phyloP scores from a whole-genome alignment of 2,329 filamentous ascomycete genomes.

The Daldinia sp. region DNA sequence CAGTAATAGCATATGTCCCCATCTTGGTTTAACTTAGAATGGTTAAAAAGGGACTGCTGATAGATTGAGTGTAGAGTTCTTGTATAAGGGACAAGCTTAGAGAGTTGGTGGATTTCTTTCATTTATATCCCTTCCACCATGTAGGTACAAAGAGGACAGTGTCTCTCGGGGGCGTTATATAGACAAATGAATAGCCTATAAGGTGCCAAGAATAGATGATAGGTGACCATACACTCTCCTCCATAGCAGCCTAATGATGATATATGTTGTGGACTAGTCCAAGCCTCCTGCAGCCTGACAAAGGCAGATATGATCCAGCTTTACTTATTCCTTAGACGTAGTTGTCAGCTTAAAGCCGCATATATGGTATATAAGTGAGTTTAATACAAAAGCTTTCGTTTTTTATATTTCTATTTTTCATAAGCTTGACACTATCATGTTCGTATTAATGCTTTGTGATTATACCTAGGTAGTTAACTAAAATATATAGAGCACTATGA shows the following conservation, averaged over 20 bases:
- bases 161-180: background rate
- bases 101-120: background rate
- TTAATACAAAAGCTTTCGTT: no score
- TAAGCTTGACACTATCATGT: no score
- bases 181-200: background rate
- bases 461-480: no score
- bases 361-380: no score
- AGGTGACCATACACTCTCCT: no score
- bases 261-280: background rate
- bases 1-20: constrained; percentile 6
- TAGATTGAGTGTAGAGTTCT: background rate
- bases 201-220: background rate
- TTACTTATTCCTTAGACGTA: no score
- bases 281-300: background rate
- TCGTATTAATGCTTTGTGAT: no score
- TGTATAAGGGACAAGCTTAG: background rate
- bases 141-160: background rate
- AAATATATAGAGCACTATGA: no score
- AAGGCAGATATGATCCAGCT: background rate
- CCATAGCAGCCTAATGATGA: background rate
- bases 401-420: no score
- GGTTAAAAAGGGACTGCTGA: background rate
- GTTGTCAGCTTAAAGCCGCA: no score
- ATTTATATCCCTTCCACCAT: background rate
- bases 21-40: background rate